Evolutionary conservation across 108 stramenopile genomes (phyloP).

Genomic region (Nannochloropsis oceanica): DNA sequence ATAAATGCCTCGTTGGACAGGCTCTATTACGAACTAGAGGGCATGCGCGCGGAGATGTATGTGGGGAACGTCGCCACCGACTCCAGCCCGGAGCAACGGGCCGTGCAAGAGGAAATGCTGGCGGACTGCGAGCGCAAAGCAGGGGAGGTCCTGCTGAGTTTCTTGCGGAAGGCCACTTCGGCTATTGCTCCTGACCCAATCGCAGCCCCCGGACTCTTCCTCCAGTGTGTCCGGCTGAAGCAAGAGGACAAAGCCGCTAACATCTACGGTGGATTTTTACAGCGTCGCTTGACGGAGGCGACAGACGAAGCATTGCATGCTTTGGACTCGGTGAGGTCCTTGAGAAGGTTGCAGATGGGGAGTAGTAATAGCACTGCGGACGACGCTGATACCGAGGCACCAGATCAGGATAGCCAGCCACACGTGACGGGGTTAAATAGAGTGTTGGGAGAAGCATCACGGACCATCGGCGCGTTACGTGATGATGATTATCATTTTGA

Average conservation of each 20-base stretch:
- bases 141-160: neutral
- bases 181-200: neutral
- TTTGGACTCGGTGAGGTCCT: neutral
- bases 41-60: neutral
- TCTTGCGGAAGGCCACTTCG: neutral
- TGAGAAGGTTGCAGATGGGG: neutral
- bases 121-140: neutral
- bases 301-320: neutral
- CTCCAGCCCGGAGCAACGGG: neutral
- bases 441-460: neutral
- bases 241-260: neutral
- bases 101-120: neutral
- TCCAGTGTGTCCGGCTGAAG: neutral
- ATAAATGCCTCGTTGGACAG: neutral
- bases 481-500: neutral
- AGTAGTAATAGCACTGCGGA: neutral
- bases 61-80: neutral
- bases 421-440: neutral
- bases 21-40: neutral
- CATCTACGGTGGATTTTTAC: neutral
- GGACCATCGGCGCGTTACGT: neutral
- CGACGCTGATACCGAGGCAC: neutral
- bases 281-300: neutral
- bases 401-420: neutral
- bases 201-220: neutral